Evolutionary conservation across 352 stramenopile genomes (phyloP).

Genomic region (Globisporangium paddicum): DNA sequence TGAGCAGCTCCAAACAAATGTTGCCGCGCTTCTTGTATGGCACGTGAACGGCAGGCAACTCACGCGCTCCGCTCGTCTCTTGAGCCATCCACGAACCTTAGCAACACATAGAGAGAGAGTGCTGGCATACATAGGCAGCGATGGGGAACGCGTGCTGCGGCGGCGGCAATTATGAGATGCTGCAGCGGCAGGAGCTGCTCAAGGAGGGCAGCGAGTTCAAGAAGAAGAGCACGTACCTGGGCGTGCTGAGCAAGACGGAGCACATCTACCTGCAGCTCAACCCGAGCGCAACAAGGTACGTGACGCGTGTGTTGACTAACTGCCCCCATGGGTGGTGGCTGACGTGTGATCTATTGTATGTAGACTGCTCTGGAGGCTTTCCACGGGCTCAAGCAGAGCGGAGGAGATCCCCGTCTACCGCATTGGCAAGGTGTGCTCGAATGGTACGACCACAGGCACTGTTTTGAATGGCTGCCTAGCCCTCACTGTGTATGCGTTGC

Average conservation of each 20-base stretch:
- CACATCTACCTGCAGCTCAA: conserved; percentile 60
- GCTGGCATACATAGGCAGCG: not conserved
- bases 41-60: not conserved
- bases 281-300: conserved; percentile 34
- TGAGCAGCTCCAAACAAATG: not conserved
- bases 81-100: no score
- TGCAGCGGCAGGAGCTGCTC: conserved; percentile 52
- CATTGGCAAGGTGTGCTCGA: conserved; percentile 53
- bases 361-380: conserved; percentile 44
- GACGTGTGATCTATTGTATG: no score
- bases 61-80: not conserved
- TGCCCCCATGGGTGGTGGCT: no score
- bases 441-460: conserved; percentile 20
- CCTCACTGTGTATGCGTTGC: not conserved
- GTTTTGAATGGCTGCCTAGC: not conserved
- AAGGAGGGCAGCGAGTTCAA: conserved; percentile 68
- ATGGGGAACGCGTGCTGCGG: conserved; percentile 78
- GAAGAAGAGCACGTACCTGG: conserved; percentile 60
- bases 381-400: conserved; percentile 26
- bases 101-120: no score
- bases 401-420: conserved; percentile 50
- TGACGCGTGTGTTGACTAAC: no score
- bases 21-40: no score
- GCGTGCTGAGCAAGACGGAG: conserved; percentile 57
- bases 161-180: conserved; percentile 46